Evolutionary conservation across 345 rosid genomes (phyloP).

Genomic region (Eucalyptus regnans): DNA sequence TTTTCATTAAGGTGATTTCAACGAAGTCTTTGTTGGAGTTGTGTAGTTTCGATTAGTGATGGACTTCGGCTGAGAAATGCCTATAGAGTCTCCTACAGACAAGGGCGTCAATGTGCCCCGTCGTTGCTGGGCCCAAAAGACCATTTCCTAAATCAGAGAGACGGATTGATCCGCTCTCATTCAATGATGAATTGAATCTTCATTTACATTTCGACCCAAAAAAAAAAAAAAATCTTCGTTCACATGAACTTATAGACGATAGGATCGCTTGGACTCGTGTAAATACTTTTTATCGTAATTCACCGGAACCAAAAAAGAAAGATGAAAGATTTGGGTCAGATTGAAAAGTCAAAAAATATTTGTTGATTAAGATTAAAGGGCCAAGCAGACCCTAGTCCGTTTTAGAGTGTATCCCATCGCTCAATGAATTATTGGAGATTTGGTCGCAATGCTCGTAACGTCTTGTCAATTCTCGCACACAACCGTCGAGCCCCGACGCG

Average conservation of each 20-base stretch:
- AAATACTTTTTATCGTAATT: not conserved
- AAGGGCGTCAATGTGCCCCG: accelerated
- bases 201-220: too few relatives aligned
- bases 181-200: not conserved
- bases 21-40: not conserved
- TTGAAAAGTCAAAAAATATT: not conserved
- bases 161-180: accelerated
- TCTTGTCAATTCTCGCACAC: not conserved
- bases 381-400: not conserved
- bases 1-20: too few relatives aligned
- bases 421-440: not conserved
- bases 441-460: not conserved
- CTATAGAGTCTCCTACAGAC: not conserved
- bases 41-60: not conserved
- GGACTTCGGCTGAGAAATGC: not conserved
- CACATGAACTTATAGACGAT: too few relatives aligned
- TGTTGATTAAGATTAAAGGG: not conserved
- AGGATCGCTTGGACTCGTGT: accelerated
- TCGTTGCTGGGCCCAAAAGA: not conserved
- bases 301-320: not conserved
- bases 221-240: too few relatives aligned
- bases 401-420: not conserved
- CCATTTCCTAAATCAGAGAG: not conserved
- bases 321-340: not conserved
- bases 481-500: not conserved